Base-by-base conservation (phyloP, 768 basidiomycete species). In the Hygrocybe coccinea region DNA sequence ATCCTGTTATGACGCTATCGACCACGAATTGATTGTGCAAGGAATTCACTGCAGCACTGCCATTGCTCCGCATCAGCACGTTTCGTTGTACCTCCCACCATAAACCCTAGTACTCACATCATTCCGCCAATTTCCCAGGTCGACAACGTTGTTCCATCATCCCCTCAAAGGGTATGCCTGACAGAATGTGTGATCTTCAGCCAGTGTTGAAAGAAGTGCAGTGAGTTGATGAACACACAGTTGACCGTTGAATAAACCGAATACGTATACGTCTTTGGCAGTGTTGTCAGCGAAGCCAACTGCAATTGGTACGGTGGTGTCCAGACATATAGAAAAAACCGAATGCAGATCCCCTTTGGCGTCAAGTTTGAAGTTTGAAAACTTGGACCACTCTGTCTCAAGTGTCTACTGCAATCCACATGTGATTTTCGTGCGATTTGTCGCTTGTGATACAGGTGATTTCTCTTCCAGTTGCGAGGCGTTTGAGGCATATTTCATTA, bases 1-100 rank as follows among this genome's bases (percentile, higher is more conserved):
- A 65, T 10, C 63, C 59, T 36, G 62, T 56, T 14, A 33, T 43
- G 14, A 56, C 55, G 45, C 64, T 65, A 44, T 65, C 63, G n/a
- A 65, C 50, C 9, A 60, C 60, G 36, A 61, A 58, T 14, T 58
- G 17, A 14, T 54, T 48, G 11, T 47, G 51, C 15, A 59, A 36
- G 12, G 50, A 19, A 48, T 52, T 41, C 14, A 59, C 47, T 12
- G 56, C 58, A 17, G 60, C 60, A 38, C 54, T 53, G 6, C 62
- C 60, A 21, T 60, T 62, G 8, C 29, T 29, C 29, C 3, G 29
- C 29, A 8, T 29, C 29, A 29, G 29, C 8, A 8, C 29, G 4
- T 4, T 29, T 8, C 29, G 8, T 3, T n/a, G 8, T 29, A 29
- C 29, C 8, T 29, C 19, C 17, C 51, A 44, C 44, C 52, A 50